Evolutionary conservation across 1,284 basidiomycete genomes (phyloP).

Genomic region (Salmacisia buchloeana): DNA sequence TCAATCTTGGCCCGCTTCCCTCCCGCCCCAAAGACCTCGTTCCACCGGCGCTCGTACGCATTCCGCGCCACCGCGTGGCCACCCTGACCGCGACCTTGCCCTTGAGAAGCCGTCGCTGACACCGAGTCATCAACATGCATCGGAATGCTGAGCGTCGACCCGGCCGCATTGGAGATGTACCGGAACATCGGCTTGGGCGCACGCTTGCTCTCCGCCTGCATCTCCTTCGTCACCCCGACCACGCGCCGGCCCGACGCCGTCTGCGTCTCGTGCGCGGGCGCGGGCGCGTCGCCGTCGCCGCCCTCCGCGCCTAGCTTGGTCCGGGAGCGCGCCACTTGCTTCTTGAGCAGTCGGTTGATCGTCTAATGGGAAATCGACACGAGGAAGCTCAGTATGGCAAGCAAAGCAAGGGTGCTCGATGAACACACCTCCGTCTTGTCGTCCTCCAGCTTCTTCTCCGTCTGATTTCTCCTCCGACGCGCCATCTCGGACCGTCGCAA

Average conservation of each 20-base stretch:
- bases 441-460: constrained; percentile 83
- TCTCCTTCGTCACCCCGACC: not conserved
- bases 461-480: constrained; percentile 73
- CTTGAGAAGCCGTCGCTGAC: not conserved
- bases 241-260: not conserved
- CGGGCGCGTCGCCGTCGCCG: not conserved
- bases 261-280: constrained; percentile 2
- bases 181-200: constrained; percentile 17
- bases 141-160: constrained; percentile 18
- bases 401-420: constrained; percentile 28
- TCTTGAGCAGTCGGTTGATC: constrained; percentile 82
- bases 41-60: not conserved
- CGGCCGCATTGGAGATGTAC: constrained; percentile 17
- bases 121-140: not conserved
- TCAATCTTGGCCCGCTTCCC: constrained; percentile 1
- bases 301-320: constrained; percentile 23
- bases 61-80: too few relatives aligned
- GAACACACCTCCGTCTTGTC: constrained; percentile 62
- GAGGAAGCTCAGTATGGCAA: constrained; percentile 9
- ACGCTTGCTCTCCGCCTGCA: constrained; percentile 10
- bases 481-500: constrained; percentile 78
- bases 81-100: too few relatives aligned
- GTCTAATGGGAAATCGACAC: constrained; percentile 55
- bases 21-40: not conserved
- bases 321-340: constrained; percentile 52